Evolutionary conservation across 202 grass and related monocot genomes (phyloP), one percentile per base, ranked within the genome.

Genomic region (Schoenoplectus tabernaemontani): DNA sequence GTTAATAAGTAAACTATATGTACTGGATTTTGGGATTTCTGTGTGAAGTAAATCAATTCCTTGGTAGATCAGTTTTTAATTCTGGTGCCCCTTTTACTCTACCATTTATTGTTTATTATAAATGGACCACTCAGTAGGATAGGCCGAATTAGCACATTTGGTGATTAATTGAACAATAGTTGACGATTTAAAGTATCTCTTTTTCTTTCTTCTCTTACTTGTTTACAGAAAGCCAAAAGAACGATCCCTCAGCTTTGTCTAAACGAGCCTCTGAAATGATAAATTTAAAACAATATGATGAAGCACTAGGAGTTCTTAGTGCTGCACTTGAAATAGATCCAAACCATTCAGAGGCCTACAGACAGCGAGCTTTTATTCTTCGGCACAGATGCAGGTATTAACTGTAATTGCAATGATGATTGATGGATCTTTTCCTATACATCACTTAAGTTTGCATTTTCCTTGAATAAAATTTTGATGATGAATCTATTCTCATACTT

Each of bases 241-340:
- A 87, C 65, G 83, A 98, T 78, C 90, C 91, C n/a, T 56, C 87
- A 39, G 81, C 73, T 83, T 81, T 94, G 78, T 94, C 83, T 60
- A 87, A 88, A 43, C 82, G 71, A 84, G 95, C 91, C 0, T 98
- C 95, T 10, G 89, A 90, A 60, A 90, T 92, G 89, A 90, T 92
- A 70, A 89, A 84, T 56, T 59, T 92, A 10, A 98, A 91, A 39
- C 90, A 87, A 50, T 94, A 94, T 53, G 86, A 88, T 63, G 88
- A 86, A 13, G 89, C 91, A 39, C 84, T 92, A 19, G 89, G 87
- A 81, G 78, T 98, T 51, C 88, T 98, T 48, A 87, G 88, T 84
- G 89, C 87, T 58, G 86, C 86, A 13, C 58, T 98, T 82, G 87
- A 92, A 69, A 77, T 87, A 81, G 91, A 98, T 61, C 87, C 95